phyloP scores from a whole-genome alignment of 2,329 filamentous ascomycete species.

The Pseudogymnoascus sp. region DNA sequence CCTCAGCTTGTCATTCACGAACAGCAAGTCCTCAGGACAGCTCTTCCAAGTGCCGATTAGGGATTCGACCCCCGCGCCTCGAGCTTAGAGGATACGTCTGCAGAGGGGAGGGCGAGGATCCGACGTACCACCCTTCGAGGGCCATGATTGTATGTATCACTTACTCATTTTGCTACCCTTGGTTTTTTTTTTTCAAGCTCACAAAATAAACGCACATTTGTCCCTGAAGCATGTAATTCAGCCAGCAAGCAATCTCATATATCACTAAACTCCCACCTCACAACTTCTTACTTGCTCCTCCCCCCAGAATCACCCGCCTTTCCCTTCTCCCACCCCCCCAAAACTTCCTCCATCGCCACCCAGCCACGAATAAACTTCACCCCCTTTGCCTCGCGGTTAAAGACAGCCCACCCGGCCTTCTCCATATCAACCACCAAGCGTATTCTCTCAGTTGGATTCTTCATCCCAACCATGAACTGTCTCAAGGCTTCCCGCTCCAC shows the following conservation, averaged over 20 bases:
- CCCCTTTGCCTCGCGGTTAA: neutral
- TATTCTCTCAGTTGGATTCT: too few species aligned
- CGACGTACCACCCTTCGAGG: conserved; percentile 67
- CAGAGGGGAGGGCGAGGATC: conserved; percentile 45
- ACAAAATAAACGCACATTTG: neutral
- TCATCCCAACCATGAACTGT: neutral
- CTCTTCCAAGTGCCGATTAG: conserved; percentile 41
- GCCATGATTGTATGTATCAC: conserved; percentile 36
- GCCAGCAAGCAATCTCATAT: neutral
- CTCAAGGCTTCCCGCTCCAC: neutral
- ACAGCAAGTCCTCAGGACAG: conserved; percentile 43
- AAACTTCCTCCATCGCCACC: neutral
- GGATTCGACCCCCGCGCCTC: conserved; percentile 23
- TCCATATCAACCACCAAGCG: neutral
- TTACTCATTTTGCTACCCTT: neutral
- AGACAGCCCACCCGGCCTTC: neutral
- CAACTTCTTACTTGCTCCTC: neutral
- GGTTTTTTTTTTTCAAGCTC: neutral
- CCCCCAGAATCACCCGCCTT: neutral
- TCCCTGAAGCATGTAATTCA: neutral
- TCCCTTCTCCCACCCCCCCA: neutral
- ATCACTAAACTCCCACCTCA: neutral
- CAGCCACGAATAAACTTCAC: neutral
- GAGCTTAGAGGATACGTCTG: conserved; percentile 37
- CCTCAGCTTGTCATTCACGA: conserved; percentile 50